These are phyloP conservation scores for Pascua guehoae DNA, from an alignment of 1,284 basidiomycete genomes.

Conservation along the genomic window DNA sequence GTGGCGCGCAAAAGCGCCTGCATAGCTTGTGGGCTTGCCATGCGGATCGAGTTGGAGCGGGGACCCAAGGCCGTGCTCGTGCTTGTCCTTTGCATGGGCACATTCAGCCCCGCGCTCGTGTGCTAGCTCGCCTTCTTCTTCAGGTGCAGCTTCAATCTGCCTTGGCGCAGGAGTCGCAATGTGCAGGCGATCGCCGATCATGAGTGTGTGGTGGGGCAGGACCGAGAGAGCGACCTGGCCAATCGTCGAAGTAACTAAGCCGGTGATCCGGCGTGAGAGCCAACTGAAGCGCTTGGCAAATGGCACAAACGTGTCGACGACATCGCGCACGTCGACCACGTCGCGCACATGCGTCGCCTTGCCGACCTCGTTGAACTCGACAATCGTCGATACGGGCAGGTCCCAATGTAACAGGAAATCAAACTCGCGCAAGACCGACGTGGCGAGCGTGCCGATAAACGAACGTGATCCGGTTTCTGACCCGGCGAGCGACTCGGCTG, in stretches of 20 bases:
- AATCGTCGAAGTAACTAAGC: slow-evolving; percentile 28
- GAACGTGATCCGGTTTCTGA: slow-evolving; percentile 6
- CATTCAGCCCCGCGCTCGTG: too few species aligned
- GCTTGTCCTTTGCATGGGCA: too few species aligned
- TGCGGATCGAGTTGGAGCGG: too few species aligned
- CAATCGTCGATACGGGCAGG: slow-evolving; percentile 40
- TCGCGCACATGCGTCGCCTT: slow-evolving; percentile 46
- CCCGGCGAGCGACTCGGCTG: slow-evolving; percentile 7
- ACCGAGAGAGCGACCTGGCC: slow-evolving; percentile 25
- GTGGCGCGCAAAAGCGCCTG: too few species aligned
- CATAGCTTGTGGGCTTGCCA: too few species aligned
- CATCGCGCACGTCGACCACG: slow-evolving; percentile 42
- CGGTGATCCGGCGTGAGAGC: slow-evolving; percentile 32
- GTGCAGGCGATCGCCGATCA: slow-evolving; percentile 8
- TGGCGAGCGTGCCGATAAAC: slow-evolving; percentile 21
- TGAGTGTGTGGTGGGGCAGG: slow-evolving; percentile 14
- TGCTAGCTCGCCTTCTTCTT: too few species aligned
- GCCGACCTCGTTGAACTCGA: slow-evolving; percentile 49
- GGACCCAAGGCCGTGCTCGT: too few species aligned
- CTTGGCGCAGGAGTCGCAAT: too few species aligned
- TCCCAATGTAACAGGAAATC: slow-evolving; percentile 38
- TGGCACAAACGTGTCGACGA: slow-evolving; percentile 44
- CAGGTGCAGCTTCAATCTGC: too few species aligned
- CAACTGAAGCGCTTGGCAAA: slow-evolving; percentile 41
- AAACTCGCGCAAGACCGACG: slow-evolving; percentile 29